phyloP scores from a whole-genome alignment of 306 rosid genomes.

The Delonix regia region DNA sequence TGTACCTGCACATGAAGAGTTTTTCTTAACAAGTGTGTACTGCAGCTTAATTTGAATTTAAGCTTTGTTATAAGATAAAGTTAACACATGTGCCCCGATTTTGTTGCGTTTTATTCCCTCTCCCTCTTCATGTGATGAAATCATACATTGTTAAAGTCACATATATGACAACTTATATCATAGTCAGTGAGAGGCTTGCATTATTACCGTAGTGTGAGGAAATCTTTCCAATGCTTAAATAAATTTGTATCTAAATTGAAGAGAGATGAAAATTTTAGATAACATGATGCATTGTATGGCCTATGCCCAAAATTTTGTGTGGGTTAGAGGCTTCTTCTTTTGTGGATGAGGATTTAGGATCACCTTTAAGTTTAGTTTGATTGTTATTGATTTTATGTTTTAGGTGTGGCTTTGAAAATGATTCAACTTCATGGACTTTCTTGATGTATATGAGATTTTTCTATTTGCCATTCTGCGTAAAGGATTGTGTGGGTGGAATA shows the following conservation, averaged over 20 bases:
- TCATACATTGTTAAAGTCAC: not conserved
- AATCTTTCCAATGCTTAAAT: not conserved
- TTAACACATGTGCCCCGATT: not conserved
- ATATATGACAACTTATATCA: not conserved
- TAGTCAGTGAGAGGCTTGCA: not conserved
- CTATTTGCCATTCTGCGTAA: not conserved
- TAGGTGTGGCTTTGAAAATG: not conserved
- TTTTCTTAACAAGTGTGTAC: not conserved
- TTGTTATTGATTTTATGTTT: constrained; percentile 14
- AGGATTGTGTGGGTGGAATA: not conserved
- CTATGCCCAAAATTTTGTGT: not conserved
- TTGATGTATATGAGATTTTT: not conserved
- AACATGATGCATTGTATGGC: not conserved
- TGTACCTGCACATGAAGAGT: not conserved
- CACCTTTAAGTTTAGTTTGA: not conserved
- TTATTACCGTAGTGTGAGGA: not conserved
- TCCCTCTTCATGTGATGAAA: not conserved
- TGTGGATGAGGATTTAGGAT: not conserved
- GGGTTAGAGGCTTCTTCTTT: not conserved
- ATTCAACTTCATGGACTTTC: not conserved
- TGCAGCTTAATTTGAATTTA: not conserved
- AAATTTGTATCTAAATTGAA: not conserved
- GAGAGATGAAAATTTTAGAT: not conserved
- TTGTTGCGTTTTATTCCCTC: not conserved
- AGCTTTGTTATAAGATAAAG: not conserved